phyloP scores from a whole-genome alignment of 164 flowering plant genomes.

The Macadamia tetraphylla region DNA sequence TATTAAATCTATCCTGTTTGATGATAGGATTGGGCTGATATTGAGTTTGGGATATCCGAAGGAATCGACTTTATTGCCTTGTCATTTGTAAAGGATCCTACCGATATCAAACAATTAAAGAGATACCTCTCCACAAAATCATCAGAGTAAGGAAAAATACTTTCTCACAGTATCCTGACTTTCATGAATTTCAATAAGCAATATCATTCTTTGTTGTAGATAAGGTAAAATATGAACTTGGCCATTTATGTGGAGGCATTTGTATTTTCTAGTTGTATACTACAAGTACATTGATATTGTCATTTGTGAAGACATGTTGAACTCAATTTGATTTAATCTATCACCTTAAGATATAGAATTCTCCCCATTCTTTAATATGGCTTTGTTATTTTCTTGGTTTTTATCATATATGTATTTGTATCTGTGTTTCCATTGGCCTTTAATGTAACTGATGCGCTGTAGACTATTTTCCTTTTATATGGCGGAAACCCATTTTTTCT shows the following conservation, averaged over 20 bases:
- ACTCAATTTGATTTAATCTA: background rate
- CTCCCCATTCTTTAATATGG: background rate
- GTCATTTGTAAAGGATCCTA: conserved; percentile 73
- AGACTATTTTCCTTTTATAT: background rate
- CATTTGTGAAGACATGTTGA: background rate
- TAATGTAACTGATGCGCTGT: background rate
- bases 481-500: background rate
- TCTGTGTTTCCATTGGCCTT: background rate
- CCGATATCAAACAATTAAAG: conserved; percentile 52
- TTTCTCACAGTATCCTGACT: background rate
- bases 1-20: conserved; percentile 8
- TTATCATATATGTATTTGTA: background rate
- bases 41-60: conserved; percentile 80
- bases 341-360: background rate
- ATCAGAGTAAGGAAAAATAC: conserved; percentile 43
- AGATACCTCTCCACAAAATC: conserved; percentile 52
- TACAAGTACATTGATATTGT: background rate
- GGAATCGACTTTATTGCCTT: conserved; percentile 80
- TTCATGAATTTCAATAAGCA: background rate
- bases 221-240: background rate
- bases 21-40: conserved; percentile 81
- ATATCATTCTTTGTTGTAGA: background rate
- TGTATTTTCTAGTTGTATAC: background rate
- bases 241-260: background rate
- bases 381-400: background rate